phyloP scores from a whole-genome alignment of 768 basidiomycete genomes.

The Agrocybe praecox region DNA sequence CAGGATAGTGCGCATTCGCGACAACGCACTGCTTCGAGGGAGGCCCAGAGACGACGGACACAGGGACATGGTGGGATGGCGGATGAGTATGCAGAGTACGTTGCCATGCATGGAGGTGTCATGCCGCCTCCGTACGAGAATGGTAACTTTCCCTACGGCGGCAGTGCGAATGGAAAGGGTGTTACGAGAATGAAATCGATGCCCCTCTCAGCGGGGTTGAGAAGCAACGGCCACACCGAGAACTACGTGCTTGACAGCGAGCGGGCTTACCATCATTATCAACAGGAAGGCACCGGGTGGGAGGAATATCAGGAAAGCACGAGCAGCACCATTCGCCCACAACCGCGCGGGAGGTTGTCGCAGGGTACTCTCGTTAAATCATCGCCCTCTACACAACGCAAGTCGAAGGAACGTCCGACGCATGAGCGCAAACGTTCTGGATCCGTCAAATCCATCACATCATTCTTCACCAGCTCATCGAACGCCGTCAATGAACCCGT shows the following conservation, averaged over 20 bases:
- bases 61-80: slow-evolving; percentile 14
- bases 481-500: slow-evolving; percentile 11
- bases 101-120: slow-evolving; percentile 11
- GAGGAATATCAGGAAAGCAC: neutral
- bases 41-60: slow-evolving; percentile 9
- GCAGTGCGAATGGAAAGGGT: slow-evolving; percentile 9
- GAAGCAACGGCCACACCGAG: neutral
- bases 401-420: slow-evolving; percentile 24
- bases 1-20: slow-evolving; percentile 14
- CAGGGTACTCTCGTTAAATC: slow-evolving; percentile 2
- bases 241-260: neutral
- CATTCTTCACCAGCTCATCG: slow-evolving; percentile 32
- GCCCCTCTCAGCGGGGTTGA: slow-evolving; percentile 31
- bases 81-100: slow-evolving; percentile 25
- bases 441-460: slow-evolving; percentile 35
- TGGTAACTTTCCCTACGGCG: slow-evolving; percentile 7
- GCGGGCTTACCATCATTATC: slow-evolving; percentile 1
- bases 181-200: slow-evolving; percentile 55
- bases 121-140: slow-evolving; percentile 17
- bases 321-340: neutral
- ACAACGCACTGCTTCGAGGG: neutral
- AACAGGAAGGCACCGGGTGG: slow-evolving; percentile 1
- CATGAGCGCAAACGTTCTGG: slow-evolving; percentile 33
- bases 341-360: neutral
- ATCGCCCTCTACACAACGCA: slow-evolving; percentile 13